A percentile compares a stretch with the other conserved stretches of the same genome.
Evolutionary conservation across 2,329 filamentous ascomycete species (phyloP).

Genomic region (Aschersonia sp.): DNA sequence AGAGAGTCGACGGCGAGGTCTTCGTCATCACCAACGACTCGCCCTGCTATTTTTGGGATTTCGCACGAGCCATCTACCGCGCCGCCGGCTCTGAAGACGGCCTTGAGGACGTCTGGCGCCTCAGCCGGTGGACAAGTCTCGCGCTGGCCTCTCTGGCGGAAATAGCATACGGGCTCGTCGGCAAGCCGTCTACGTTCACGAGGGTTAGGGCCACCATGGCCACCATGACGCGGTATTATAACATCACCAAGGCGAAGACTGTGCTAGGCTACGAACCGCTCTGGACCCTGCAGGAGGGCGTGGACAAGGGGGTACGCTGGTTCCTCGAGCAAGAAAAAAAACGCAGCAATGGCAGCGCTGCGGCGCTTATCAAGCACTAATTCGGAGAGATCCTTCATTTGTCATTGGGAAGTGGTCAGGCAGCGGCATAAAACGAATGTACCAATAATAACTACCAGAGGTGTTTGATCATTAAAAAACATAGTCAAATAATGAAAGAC

Average conservation of each 20-base stretch:
- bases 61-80: constrained; percentile 65
- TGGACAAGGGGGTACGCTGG: constrained; percentile 38
- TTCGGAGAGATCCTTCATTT: too few species aligned
- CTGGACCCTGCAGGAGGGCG: constrained; percentile 51
- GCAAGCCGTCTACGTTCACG: constrained; percentile 42
- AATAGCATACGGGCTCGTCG: constrained; percentile 30
- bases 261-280: constrained; percentile 57
- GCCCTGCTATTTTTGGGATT: constrained; percentile 86
- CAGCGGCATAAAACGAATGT: too few species aligned
- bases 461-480: too few species aligned
- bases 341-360: not conserved
- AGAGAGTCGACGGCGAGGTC: constrained; percentile 68
- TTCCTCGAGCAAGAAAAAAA: constrained; percentile 36
- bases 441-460: too few species aligned
- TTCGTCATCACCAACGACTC: constrained; percentile 86
- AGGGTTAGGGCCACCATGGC: constrained; percentile 49
- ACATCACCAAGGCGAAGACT: constrained; percentile 59
- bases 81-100: constrained; percentile 38
- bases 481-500: too few species aligned
- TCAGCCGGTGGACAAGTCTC: constrained; percentile 37
- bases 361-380: too few species aligned
- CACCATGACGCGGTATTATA: constrained; percentile 66
- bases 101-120: constrained; percentile 38
- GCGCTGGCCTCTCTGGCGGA: constrained; percentile 39
- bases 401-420: too few species aligned